A percentile compares a stretch with the other conserved stretches of the same genome.
Conservation (phyloP, 2,329 filamentous ascomycete species). For the Myriosclerotinia curreyana region DNA sequence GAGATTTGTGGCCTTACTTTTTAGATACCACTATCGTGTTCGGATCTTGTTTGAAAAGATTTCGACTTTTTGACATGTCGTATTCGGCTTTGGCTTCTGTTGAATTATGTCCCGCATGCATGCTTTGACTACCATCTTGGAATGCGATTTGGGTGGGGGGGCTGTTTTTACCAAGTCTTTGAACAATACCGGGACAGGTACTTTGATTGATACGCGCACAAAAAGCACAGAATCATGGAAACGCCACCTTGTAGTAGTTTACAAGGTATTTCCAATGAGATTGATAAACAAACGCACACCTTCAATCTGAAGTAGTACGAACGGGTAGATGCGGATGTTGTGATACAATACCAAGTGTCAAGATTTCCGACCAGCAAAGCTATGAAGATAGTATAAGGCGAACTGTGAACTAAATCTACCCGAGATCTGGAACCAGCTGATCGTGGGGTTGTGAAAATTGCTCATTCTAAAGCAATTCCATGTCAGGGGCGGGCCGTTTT, state of each 20-base stretch:
- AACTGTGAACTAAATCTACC: conserved; percentile 12
- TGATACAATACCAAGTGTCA: conserved; percentile 12
- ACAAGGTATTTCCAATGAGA: conserved; percentile 16
- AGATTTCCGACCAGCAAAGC: conserved; percentile 14
- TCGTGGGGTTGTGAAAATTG: conserved; percentile 15
- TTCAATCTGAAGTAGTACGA: background rate
- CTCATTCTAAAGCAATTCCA: conserved; percentile 9
- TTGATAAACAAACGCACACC: conserved; percentile 1
- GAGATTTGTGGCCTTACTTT: conserved; percentile 9
- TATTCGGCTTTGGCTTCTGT: background rate
- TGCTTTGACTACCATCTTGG: conserved; percentile 1
- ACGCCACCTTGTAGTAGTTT: conserved; percentile 9
- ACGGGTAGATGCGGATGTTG: conserved; percentile 17
- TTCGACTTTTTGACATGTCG: conserved; percentile 13
- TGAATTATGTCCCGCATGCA: background rate
- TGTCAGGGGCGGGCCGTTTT: conserved; percentile 2
- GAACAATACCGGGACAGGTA: background rate
- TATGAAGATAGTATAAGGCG: conserved; percentile 1
- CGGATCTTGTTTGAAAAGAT: conserved; percentile 15
- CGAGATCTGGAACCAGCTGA: conserved; percentile 22
- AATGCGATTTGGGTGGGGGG: conserved; percentile 10
- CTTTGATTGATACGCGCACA: background rate
- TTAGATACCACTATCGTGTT: background rate
- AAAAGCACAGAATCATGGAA: background rate
- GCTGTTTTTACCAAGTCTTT: conserved; percentile 14